Percentiles rank a stretch among this genome's conserved stretches.
phyloP scores from a whole-genome alignment of 495 filamentous ascomycete species.

The Hypomontagnella monticulosa region DNA sequence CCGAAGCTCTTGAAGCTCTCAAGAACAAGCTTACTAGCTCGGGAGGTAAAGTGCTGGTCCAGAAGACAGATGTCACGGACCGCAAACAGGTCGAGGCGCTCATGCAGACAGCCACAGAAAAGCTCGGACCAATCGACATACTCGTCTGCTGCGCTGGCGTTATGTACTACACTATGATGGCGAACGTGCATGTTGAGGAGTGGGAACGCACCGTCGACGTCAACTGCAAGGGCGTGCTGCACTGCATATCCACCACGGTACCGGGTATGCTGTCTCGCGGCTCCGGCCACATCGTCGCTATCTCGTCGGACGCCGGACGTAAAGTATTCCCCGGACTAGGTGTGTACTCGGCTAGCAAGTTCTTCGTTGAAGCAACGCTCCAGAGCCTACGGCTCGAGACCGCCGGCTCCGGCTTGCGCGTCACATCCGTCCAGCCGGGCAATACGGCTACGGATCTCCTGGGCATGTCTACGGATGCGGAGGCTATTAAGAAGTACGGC shows the following conservation, averaged over 20 bases:
- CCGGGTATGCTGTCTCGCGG: conserved; percentile 71
- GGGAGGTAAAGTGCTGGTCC: conserved; percentile 66
- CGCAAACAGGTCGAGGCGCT: conserved; percentile 64
- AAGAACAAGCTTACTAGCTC: conserved; percentile 58
- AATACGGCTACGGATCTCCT: conserved; percentile 72
- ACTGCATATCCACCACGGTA: conserved; percentile 67
- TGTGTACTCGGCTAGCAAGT: conserved; percentile 77
- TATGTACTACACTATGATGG: conserved; percentile 82
- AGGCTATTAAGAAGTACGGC: conserved; percentile 75
- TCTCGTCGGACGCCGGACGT: conserved; percentile 74
- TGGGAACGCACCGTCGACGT: conserved; percentile 78
- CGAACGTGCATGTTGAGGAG: conserved; percentile 68
- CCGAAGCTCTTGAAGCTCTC: conserved; percentile 66
- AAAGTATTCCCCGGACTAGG: conserved; percentile 77
- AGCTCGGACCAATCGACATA: conserved; percentile 72
- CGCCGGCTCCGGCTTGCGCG: conserved; percentile 68
- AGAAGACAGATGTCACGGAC: conserved; percentile 70
- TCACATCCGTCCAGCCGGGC: conserved; percentile 73
- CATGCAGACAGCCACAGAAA: conserved; percentile 57
- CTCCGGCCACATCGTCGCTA: conserved; percentile 68
- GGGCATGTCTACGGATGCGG: conserved; percentile 70
- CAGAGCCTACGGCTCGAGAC: conserved; percentile 74
- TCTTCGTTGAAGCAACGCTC: conserved; percentile 77
- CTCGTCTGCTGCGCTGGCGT: conserved; percentile 75
- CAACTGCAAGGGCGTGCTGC: conserved; percentile 76